These are phyloP conservation scores for Aspergillus sojae DNA, from an alignment of 2,329 filamentous ascomycete species.

Conservation along the genomic window DNA sequence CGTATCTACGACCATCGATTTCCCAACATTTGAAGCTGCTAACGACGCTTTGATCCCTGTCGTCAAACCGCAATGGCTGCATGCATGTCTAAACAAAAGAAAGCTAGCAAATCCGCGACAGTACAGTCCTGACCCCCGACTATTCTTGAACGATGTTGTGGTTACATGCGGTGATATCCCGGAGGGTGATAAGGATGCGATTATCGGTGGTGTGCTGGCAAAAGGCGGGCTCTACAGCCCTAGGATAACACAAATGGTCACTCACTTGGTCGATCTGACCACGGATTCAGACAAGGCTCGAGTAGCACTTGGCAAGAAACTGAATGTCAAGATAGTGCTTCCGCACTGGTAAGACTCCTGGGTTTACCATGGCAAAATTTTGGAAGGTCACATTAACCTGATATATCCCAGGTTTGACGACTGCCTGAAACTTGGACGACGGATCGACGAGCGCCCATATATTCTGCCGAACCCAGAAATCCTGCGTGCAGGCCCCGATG, in stretches of 20 bases:
- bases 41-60: constrained; percentile 80
- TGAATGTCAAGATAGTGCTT: constrained; percentile 80
- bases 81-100: constrained; percentile 66
- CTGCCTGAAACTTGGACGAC: constrained; percentile 87
- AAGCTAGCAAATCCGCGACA: constrained; percentile 78
- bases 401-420: constrained; percentile 79
- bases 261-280: constrained; percentile 83
- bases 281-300: constrained; percentile 69
- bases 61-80: constrained; percentile 80
- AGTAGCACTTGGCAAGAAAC: constrained; percentile 63
- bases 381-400: not conserved
- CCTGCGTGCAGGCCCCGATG: constrained; percentile 61
- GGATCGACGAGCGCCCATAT: constrained; percentile 88
- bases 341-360: constrained; percentile 75
- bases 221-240: constrained; percentile 82
- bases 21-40: constrained; percentile 78
- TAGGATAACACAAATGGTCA: constrained; percentile 72
- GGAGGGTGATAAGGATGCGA: constrained; percentile 83
- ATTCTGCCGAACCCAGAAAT: constrained; percentile 83
- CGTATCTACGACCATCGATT: constrained; percentile 80
- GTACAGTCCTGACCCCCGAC: constrained; percentile 84
- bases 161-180: constrained; percentile 85
- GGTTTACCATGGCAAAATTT: not conserved
- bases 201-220: constrained; percentile 84
- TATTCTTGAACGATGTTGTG: constrained; percentile 85